Evolutionary conservation across 2,329 filamentous ascomycete species (phyloP), one percentile per base, ranked within the genome.

Genomic region (Alternaria triticimaculans): DNA sequence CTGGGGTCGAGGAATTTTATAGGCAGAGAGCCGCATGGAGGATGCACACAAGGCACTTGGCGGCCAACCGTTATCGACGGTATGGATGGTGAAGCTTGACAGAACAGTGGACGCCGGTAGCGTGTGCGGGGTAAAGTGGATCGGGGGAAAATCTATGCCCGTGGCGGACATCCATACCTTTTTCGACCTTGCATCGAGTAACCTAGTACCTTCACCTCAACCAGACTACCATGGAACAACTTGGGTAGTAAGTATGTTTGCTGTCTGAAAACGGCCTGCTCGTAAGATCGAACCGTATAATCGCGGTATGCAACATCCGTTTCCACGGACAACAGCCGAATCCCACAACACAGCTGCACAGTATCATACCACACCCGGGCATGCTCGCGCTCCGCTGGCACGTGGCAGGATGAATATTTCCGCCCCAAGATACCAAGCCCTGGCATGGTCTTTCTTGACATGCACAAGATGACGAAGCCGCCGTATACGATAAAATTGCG

Each of bases 111-210:
- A 21, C 20, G 48, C 55, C 28, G 44, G 60, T 60, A 57, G 62
- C 53, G 45, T 64, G 46, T 68, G 68, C 66, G 66, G 66, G 66
- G 66, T 67, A 70, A 62, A 60, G 33, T 26, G 60, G 60, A 50
- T 55, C 55, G 41, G 23, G 37, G 9, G 21, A 58, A 48, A 37
- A 53, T 53, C 30, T 53, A 28, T 53, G 49, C 23, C 41, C 50
- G 55, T 45, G 30, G 45, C 4, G 60, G 55, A n/a, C 3, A 5
- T 41, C 37, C 37, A 45, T 55, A 15, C 49, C 60, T 28, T n/a
- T 60, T 63, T 55, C 14, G 43, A 60, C 20, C 15, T 37, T 50
- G n/a, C 12, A 50, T 28, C 44, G 26, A 5, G 28, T 37, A 7
- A n/a, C 12, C 3, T 3, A 4, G 21, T 21, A 15, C 14, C 15